Evolutionary conservation across 2,329 filamentous ascomycete genomes (phyloP).

Genomic region (Neospermospora avenae): DNA sequence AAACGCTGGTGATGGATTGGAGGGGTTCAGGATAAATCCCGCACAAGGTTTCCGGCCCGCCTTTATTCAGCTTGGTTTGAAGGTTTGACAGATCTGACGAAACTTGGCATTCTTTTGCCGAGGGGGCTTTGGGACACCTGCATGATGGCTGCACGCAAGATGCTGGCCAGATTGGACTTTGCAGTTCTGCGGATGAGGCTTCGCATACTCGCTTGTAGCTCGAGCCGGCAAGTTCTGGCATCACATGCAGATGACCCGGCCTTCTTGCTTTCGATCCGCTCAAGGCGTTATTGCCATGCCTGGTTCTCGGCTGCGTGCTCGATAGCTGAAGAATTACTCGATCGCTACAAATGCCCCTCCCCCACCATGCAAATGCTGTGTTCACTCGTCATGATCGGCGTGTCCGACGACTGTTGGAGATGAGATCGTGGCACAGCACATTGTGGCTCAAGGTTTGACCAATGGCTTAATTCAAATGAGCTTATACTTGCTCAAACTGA

Average conservation of each 20-base stretch:
- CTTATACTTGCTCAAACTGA: too few relatives aligned
- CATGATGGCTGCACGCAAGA: too few relatives aligned
- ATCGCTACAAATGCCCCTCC: not conserved
- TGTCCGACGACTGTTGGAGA: constrained; percentile 10
- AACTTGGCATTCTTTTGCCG: not conserved
- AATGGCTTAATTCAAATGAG: not conserved
- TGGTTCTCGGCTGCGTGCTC: too few relatives aligned
- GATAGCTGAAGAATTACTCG: not conserved
- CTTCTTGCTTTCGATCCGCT: not conserved
- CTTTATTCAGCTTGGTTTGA: not conserved
- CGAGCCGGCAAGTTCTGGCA: too few relatives aligned
- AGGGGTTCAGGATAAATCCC: not conserved
- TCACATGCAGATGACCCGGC: not conserved
- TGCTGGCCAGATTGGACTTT: too few relatives aligned
- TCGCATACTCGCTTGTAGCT: too few relatives aligned
- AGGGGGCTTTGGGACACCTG: too few relatives aligned
- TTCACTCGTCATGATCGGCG: constrained; percentile 25
- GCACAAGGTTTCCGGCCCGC: not conserved
- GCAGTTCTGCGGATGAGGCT: too few relatives aligned
- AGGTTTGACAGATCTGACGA: not conserved
- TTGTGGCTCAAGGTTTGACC: constrained; percentile 10
- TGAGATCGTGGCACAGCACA: constrained; percentile 6
- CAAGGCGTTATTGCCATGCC: too few relatives aligned
- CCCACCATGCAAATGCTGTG: not conserved
- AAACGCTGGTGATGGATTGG: not conserved